phyloP scores from a whole-genome alignment of 495 filamentous ascomycete genomes.

The Xylaria longipes region DNA sequence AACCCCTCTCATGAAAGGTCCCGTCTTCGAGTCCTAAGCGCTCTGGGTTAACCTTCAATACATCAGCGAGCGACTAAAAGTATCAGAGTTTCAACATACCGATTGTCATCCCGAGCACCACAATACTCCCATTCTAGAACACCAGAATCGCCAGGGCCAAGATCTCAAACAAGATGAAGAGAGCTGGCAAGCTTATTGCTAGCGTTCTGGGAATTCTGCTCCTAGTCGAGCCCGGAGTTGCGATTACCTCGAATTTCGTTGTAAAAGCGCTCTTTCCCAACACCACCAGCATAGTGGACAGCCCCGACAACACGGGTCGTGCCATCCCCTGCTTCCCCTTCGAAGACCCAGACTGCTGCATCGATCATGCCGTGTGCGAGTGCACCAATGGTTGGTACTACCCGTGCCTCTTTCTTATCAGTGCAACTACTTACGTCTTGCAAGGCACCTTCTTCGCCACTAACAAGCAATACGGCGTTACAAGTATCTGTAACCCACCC shows the following conservation, averaged over 20 bases:
- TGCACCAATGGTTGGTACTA: constrained; percentile 31
- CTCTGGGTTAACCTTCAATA: not conserved
- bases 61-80: not conserved
- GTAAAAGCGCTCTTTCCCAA: constrained; percentile 5
- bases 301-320: not conserved
- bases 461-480: constrained; percentile 26
- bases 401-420: too few species aligned
- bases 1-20: not conserved
- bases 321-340: constrained; percentile 32
- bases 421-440: not conserved
- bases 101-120: not conserved
- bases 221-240: not conserved
- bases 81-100: not conserved
- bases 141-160: not conserved
- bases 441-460: constrained; percentile 33
- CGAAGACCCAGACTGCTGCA: constrained; percentile 35
- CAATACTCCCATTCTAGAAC: not conserved
- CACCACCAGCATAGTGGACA: not conserved
- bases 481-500: constrained; percentile 28
- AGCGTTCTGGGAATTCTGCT: not conserved
- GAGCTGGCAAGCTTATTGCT: not conserved
- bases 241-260: not conserved
- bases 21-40: not conserved
- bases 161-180: not conserved
- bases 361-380: constrained; percentile 31